Percentiles rank a stretch among this genome's conserved stretches.
Evolutionary conservation across 2,329 filamentous ascomycete species (phyloP).

Genomic region (Trichoderma brevicompactum): DNA sequence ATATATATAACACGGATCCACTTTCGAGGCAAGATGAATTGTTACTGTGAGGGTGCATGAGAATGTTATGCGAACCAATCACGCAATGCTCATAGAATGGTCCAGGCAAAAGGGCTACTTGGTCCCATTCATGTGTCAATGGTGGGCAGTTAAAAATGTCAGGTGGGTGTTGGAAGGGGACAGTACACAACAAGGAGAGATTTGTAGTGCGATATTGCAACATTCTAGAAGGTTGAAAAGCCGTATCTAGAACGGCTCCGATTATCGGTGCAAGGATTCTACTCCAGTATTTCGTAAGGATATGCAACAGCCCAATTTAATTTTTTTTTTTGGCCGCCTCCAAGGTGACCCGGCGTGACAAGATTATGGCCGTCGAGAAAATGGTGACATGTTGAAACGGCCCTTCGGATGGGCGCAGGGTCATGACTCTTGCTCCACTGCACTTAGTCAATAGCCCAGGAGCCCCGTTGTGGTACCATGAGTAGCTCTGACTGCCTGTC

Average conservation of each 20-base stretch:
- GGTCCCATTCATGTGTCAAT: not conserved
- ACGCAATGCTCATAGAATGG: not conserved
- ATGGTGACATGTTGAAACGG: slow-evolving; percentile 4
- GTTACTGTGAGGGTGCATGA: not conserved
- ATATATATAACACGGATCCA: not conserved
- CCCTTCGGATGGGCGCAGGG: slow-evolving; percentile 15
- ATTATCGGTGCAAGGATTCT: not conserved
- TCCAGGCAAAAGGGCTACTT: not conserved
- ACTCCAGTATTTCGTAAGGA: not conserved
- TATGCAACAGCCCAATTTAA: not conserved
- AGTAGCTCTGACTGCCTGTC: not conserved
- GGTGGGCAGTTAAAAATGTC: not conserved
- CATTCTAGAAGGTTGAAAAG: too few species aligned
- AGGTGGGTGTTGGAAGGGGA: not conserved
- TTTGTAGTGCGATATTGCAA: not conserved
- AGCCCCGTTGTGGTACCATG: not conserved
- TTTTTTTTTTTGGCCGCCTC: not conserved
- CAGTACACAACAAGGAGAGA: not conserved
- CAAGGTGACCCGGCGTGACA: not conserved
- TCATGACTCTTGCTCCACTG: slow-evolving; percentile 11
- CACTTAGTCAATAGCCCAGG: not conserved
- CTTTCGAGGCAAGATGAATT: not conserved
- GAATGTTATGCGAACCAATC: not conserved
- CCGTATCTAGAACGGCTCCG: too few species aligned
- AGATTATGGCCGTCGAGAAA: not conserved